Percentiles rank a stretch among this genome's conserved stretches.
Evolutionary conservation across 306 rosid genomes (phyloP).

Genomic region (Pyrus betulifolia): DNA sequence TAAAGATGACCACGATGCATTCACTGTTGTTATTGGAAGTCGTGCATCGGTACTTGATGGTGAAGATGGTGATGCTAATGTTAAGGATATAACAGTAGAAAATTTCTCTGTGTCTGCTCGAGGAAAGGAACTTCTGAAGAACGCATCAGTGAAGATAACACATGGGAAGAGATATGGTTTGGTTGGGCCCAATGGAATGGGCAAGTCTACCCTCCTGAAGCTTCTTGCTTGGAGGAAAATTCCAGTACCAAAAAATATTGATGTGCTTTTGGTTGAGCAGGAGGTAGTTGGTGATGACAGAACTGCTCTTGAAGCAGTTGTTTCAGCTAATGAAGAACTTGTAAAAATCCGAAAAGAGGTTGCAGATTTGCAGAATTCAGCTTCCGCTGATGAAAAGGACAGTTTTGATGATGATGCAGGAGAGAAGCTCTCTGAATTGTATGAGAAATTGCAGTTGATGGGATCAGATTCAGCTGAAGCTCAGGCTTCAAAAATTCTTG

Average conservation of each 20-base stretch:
- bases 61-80: slow-evolving; percentile 47
- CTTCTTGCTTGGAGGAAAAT: slow-evolving; percentile 90
- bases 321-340: slow-evolving; percentile 70
- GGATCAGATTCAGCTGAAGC: slow-evolving; percentile 77
- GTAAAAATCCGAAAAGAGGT: slow-evolving; percentile 56
- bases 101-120: slow-evolving; percentile 43
- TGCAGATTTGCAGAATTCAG: slow-evolving; percentile 39
- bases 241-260: slow-evolving; percentile 78
- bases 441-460: slow-evolving; percentile 47
- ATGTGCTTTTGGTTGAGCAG: slow-evolving; percentile 78
- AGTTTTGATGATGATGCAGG: slow-evolving; percentile 46
- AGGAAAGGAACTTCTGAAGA: slow-evolving; percentile 50
- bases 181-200: slow-evolving; percentile 69
- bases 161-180: slow-evolving; percentile 64
- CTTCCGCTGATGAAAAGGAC: slow-evolving; percentile 38
- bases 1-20: slow-evolving; percentile 67
- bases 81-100: slow-evolving; percentile 28
- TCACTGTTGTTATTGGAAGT: slow-evolving; percentile 65
- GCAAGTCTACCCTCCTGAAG: slow-evolving; percentile 70
- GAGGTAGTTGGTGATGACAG: slow-evolving; percentile 73
- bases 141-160: slow-evolving; percentile 47
- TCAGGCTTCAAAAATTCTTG: slow-evolving; percentile 70
- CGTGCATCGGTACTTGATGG: slow-evolving; percentile 58
- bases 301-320: slow-evolving; percentile 59
- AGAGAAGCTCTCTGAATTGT: slow-evolving; percentile 62